Evolutionary conservation across 2,329 filamentous ascomycete species (phyloP).

Genomic region (Claviceps spartinae): DNA sequence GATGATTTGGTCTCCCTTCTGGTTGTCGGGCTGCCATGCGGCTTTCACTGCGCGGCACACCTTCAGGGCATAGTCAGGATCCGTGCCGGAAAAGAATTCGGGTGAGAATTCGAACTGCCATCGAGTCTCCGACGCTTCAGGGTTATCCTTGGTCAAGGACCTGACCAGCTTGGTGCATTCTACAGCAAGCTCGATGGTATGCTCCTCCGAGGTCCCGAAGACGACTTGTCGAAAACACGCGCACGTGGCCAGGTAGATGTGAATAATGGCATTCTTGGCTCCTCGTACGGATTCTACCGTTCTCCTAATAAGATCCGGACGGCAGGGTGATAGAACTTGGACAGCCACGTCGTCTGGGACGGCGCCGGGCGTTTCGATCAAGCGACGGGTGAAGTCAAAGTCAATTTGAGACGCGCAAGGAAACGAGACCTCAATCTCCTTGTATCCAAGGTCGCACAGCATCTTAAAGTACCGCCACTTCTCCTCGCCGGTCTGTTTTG

Average conservation of each 20-base stretch:
- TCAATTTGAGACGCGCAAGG: slow-evolving; percentile 90
- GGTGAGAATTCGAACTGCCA: slow-evolving; percentile 79
- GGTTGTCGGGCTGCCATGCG: slow-evolving; percentile 72
- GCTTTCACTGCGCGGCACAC: slow-evolving; percentile 89
- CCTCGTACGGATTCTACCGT: slow-evolving; percentile 83
- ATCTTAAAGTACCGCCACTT: slow-evolving; percentile 94
- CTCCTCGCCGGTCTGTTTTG: slow-evolving; percentile 68
- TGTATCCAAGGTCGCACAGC: slow-evolving; percentile 84
- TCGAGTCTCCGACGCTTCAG: slow-evolving; percentile 39
- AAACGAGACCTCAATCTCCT: slow-evolving; percentile 95
- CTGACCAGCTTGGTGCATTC: slow-evolving; percentile 77
- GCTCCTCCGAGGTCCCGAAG: slow-evolving; percentile 73
- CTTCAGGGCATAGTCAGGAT: slow-evolving; percentile 66
- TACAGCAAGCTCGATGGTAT: slow-evolving; percentile 70
- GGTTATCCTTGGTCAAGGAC: slow-evolving; percentile 75
- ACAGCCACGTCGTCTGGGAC: slow-evolving; percentile 83
- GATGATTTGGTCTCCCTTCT: slow-evolving; percentile 60
- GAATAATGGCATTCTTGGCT: slow-evolving; percentile 84
- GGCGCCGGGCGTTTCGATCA: slow-evolving; percentile 72
- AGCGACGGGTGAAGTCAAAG: slow-evolving; percentile 81
- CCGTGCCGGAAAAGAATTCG: slow-evolving; percentile 82
- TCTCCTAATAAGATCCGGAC: slow-evolving; percentile 76
- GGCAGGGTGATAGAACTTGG: slow-evolving; percentile 84
- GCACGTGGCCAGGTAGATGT: slow-evolving; percentile 92
- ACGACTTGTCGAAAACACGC: slow-evolving; percentile 89